These are phyloP conservation scores for Debaryomyces robertsiae DNA, from an alignment of 1,139 yeast genomes.

Conservation along the genomic window DNA sequence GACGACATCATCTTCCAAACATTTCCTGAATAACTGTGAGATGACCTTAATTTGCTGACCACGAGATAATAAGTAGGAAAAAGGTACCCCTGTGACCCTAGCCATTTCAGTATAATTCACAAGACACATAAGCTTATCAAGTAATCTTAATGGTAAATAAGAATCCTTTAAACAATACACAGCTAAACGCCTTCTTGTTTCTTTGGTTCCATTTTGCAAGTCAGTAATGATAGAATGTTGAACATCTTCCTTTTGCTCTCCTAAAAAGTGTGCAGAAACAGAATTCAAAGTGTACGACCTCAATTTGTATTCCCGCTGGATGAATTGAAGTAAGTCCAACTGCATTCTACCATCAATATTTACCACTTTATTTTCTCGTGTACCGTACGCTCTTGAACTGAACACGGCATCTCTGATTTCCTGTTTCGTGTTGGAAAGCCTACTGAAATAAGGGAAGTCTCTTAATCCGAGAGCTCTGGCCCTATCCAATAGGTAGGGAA, in stretches of 20 bases:
- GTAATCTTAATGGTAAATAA: constrained; percentile 78
- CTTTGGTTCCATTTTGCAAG: constrained; percentile 87
- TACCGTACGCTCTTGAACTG: constrained; percentile 95
- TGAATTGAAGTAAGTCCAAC: constrained; percentile 86
- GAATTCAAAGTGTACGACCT: constrained; percentile 94
- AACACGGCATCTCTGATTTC: constrained; percentile 81
- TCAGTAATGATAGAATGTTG: constrained; percentile 96
- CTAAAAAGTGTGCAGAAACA: constrained; percentile 90
- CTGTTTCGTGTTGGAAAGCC: constrained; percentile 67
- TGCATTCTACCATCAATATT: constrained; percentile 97
- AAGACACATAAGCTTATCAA: constrained; percentile 93
- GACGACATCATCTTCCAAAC: constrained; percentile 80
- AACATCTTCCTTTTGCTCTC: constrained; percentile 97
- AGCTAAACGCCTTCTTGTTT: constrained; percentile 91
- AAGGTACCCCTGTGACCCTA: constrained; percentile 98
- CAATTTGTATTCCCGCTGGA: constrained; percentile 91
- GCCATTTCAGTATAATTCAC: constrained; percentile 99
- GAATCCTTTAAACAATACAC: constrained; percentile 98
- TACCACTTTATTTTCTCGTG: constrained; percentile 87
- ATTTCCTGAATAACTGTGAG: constrained; percentile 91
- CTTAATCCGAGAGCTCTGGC: constrained; percentile 70
- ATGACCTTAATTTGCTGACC: constrained; percentile 98
- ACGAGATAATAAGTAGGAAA: constrained; percentile 80
- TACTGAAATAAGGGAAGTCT: constrained; percentile 84
- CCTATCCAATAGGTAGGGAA: constrained; percentile 88